Evolutionary conservation across 805 yeast genomes (phyloP).

Genomic region (Wickerhamiella brachini): DNA sequence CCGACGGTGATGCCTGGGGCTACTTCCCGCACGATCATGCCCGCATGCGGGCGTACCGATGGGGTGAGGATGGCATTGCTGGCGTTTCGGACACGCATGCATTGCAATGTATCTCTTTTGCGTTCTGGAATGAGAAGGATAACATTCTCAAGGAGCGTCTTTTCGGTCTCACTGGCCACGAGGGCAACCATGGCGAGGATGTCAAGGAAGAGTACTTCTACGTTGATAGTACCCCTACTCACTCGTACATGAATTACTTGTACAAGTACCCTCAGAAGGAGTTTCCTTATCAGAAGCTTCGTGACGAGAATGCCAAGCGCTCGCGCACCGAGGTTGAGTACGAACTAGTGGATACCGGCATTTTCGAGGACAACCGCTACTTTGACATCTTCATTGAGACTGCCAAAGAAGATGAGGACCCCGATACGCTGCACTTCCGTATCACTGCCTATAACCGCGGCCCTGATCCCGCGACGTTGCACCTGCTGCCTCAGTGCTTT

Average conservation of each 20-base stretch:
- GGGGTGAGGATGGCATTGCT: constrained; percentile 95
- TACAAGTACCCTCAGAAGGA: constrained; percentile 84
- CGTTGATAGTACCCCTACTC: constrained; percentile 84
- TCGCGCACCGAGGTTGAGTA: constrained; percentile 58
- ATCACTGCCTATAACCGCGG: constrained; percentile 81
- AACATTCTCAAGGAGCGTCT: constrained; percentile 70
- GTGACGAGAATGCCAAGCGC: constrained; percentile 51
- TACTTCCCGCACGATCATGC: constrained; percentile 79
- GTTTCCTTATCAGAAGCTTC: constrained; percentile 69
- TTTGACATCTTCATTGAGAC: constrained; percentile 81
- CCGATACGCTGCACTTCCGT: constrained; percentile 68
- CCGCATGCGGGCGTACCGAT: constrained; percentile 64
- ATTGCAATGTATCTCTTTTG: constrained; percentile 59
- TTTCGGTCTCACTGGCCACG: constrained; percentile 81
- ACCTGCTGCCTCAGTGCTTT: constrained; percentile 69
- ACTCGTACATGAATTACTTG: constrained; percentile 78
- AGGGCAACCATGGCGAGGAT: constrained; percentile 94
- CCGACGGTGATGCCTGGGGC: constrained; percentile 81
- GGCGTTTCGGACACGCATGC: constrained; percentile 82
- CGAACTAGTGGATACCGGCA: constrained; percentile 72
- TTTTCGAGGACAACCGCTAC: constrained; percentile 49
- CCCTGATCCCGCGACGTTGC: constrained; percentile 73
- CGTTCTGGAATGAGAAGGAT: constrained; percentile 86
- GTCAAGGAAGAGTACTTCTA: constrained; percentile 58
- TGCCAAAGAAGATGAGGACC: constrained; percentile 74